Percentiles rank a stretch among this genome's conserved stretches.
Conservation (phyloP, 352 stramenopile genomes). For the Pythium sp. region DNA sequence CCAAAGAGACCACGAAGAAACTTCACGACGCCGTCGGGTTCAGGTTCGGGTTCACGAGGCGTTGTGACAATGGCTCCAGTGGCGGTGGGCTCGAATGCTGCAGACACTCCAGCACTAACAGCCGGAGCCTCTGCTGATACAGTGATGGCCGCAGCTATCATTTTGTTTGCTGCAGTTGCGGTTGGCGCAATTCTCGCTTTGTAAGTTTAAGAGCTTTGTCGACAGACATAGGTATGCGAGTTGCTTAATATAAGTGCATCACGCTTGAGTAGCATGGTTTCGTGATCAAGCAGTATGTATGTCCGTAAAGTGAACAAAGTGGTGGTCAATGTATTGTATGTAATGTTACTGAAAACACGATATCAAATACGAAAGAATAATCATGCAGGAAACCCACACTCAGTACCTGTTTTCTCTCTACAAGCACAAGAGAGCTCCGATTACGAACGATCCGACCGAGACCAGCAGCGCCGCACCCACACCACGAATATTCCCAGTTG, state of each 20-base stretch:
- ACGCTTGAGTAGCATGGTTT: background rate
- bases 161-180: background rate
- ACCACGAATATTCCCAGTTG: background rate
- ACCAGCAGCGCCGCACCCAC: background rate
- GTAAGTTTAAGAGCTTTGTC: background rate
- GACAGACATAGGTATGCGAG: background rate
- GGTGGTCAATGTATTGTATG: background rate
- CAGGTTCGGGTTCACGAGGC: background rate
- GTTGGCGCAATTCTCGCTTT: background rate
- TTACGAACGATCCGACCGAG: background rate
- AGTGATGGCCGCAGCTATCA: too few relatives aligned
- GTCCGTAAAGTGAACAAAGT: background rate
- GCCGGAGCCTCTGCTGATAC: background rate
- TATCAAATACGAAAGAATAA: slow-evolving; percentile 1
- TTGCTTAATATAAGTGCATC: background rate
- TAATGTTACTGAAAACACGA: background rate
- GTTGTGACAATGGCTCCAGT: background rate
- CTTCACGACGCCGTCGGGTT: background rate
- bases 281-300: background rate
- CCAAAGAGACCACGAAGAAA: background rate
- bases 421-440: slow-evolving; percentile 3
- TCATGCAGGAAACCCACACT: background rate
- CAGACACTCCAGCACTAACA: background rate
- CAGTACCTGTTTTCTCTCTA: background rate
- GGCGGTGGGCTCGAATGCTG: background rate